Conservation (phyloP, 2,329 filamentous ascomycete species). For the Apiospora pterosperma region DNA sequence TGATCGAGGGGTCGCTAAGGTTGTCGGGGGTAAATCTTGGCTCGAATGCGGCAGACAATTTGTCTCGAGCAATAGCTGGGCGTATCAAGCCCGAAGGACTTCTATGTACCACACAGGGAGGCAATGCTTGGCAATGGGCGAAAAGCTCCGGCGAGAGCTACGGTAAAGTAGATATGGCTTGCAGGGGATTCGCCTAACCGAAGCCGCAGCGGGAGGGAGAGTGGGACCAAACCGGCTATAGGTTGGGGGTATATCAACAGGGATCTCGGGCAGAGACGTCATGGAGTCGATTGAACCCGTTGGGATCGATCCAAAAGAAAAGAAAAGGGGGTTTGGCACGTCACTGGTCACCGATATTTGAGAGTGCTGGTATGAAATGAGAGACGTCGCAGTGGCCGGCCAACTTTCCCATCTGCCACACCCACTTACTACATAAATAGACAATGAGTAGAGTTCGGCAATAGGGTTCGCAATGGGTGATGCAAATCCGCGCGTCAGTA, state of each 20-base stretch:
- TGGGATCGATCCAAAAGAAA: no score
- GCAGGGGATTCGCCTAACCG: background rate
- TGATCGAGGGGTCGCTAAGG: no score
- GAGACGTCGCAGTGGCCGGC: background rate
- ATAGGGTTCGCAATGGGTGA: slow-evolving; percentile 1
- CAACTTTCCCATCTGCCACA: background rate
- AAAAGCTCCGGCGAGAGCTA: background rate
- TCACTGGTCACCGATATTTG: background rate
- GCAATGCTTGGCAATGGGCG: background rate
- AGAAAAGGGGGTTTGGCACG: background rate
- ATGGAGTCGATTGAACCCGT: background rate
- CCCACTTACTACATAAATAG: background rate
- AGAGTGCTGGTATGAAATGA: background rate
- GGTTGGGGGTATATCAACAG: background rate
- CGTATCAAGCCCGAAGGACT: background rate
- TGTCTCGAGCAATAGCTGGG: background rate
- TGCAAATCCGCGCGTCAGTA: slow-evolving; percentile 12
- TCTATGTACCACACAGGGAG: background rate
- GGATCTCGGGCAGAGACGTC: background rate
- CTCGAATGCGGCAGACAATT: background rate
- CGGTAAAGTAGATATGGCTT: background rate
- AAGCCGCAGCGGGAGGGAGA: background rate
- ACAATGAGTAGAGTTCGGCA: background rate
- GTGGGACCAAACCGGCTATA: background rate
- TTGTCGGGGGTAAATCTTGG: no score